Conservation (phyloP, 345 rosid genomes). For the Excoecaria agallocha region DNA sequence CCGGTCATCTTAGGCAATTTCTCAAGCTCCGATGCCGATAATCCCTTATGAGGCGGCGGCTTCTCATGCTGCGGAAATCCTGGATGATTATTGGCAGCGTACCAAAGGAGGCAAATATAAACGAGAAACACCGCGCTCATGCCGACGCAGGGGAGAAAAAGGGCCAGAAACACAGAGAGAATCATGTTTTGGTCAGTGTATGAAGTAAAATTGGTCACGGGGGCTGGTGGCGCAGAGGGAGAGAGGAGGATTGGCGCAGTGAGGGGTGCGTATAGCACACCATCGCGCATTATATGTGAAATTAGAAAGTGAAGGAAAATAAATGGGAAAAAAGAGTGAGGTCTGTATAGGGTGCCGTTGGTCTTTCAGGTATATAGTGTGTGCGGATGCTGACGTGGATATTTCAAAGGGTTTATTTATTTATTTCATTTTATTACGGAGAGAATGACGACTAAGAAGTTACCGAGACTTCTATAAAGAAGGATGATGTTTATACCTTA, state of each 20-base stretch:
- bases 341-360: not conserved
- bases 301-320: not conserved
- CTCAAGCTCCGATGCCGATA: slow-evolving; percentile 58
- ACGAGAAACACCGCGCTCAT: slow-evolving; percentile 57
- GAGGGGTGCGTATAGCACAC: slow-evolving; percentile 27
- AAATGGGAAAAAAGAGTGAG: not conserved
- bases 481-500: no score
- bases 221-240: slow-evolving; percentile 24
- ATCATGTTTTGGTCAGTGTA: slow-evolving; percentile 36
- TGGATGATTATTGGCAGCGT: slow-evolving; percentile 23
- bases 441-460: not conserved
- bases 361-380: slow-evolving; percentile 6
- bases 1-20: slow-evolving; percentile 61
- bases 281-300: slow-evolving; percentile 20
- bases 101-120: slow-evolving; percentile 61
- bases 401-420: not conserved
- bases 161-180: slow-evolving; percentile 53
- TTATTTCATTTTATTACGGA: not conserved
- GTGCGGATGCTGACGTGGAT: slow-evolving; percentile 2
- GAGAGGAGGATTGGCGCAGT: slow-evolving; percentile 5
- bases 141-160: slow-evolving; percentile 67
- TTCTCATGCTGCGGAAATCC: slow-evolving; percentile 27
- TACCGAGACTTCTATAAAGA: not conserved
- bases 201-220: not conserved
- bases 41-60: slow-evolving; percentile 37